These are phyloP conservation scores for Penicillium frequentans DNA, from an alignment of 2,329 filamentous ascomycete species.

Conservation along the genomic window DNA sequence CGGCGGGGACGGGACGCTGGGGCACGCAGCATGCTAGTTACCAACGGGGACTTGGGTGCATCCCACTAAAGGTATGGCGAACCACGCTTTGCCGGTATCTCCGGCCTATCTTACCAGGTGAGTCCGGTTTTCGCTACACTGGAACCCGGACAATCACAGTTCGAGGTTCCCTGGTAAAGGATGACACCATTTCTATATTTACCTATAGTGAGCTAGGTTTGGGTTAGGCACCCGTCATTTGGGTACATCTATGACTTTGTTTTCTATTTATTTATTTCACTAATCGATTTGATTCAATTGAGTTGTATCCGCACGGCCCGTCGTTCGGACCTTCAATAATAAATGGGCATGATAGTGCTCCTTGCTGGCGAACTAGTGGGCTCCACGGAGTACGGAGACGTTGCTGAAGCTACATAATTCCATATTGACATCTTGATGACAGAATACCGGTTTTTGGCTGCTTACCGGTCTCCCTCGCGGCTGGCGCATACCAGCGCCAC, in stretches of 20 bases:
- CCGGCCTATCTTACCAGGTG: background rate
- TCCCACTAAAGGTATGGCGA: background rate
- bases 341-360: background rate
- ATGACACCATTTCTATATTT: background rate
- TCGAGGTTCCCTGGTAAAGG: background rate
- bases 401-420: background rate
- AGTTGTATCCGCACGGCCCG: background rate
- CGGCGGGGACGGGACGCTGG: slow-evolving; percentile 1
- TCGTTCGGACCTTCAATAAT: background rate
- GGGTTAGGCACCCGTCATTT: background rate
- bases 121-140: background rate
- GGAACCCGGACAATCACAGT: slow-evolving; percentile 4
- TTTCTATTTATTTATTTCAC: background rate
- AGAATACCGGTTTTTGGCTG: background rate
- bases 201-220: background rate
- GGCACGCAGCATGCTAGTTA: background rate
- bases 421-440: background rate
- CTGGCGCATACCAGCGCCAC: background rate
- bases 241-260: background rate
- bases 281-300: background rate
- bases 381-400: background rate
- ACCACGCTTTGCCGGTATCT: background rate
- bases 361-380: background rate
- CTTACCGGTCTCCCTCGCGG: background rate
- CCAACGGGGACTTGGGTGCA: slow-evolving; percentile 9